Evolutionary conservation across 2,329 filamentous ascomycete species (phyloP), one percentile per base, ranked within the genome.

Genomic region (Aspergillus calidoustus): DNA sequence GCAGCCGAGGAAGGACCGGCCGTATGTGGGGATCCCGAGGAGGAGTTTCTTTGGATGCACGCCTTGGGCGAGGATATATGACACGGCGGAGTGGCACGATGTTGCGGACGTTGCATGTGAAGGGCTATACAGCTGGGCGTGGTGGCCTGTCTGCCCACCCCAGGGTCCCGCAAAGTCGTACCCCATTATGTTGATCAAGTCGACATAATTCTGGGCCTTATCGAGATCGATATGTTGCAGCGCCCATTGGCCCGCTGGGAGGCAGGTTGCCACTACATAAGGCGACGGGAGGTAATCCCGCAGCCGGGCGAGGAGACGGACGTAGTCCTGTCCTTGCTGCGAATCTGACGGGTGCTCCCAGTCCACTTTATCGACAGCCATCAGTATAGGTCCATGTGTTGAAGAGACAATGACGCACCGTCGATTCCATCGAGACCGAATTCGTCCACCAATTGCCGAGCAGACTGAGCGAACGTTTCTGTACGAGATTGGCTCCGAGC

Each of bases 81-180:
- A 81, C 3, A 93, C 86, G 0, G 86, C 86, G 0, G 86, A 84
- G 13, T 89, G 84, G n/a, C 85, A 89, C 1, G 89, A 92, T 30
- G 80, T 76, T 0, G 80, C 78, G 1, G 85, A 57, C 17, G 11
- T 81, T 64, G 62, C 47, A 49, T 63, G 47, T 38, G 60, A 57
- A 2, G 87, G 83, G 1, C 87, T 80, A 71, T 88, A 91, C 1
- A 95, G 84, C 72, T 93, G 91, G 4, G 91, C 86, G 58, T 94
- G 91, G 73, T 94, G 90, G 7, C 91, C 91, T 50, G 86, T 86
- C 60, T 84, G 84, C 31, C 80, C 73, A 1, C 85, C 86, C 91
- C 91, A 93, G 3, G 86, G 81, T 1, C 91, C 91, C 28, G 85
- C 87, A 71, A 93, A 91, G 75, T 95, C 91, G 76, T 93, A 95